phyloP scores from a whole-genome alignment of 805 yeast species.

The Nakazawaea populi region DNA sequence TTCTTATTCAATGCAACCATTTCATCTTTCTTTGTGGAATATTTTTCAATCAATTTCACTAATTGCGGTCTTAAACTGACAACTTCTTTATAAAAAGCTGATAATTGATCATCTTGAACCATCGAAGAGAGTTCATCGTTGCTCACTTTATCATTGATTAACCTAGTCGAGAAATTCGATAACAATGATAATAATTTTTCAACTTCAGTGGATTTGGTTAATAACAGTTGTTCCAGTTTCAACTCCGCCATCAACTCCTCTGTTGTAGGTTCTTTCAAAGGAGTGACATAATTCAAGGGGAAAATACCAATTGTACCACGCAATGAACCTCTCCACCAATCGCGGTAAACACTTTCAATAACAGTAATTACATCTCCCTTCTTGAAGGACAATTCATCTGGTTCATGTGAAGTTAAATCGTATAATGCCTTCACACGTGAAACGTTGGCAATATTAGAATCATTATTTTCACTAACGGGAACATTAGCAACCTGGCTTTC shows the following conservation, averaged over 20 bases:
- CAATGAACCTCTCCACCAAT: conserved; percentile 93
- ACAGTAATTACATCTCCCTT: conserved; percentile 87
- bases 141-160: conserved; percentile 27
- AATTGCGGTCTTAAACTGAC: conserved; percentile 70
- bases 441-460: conserved; percentile 27
- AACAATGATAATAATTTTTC: conserved; percentile 63
- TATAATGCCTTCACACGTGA: conserved; percentile 80
- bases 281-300: conserved; percentile 88
- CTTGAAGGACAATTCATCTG: conserved; percentile 81
- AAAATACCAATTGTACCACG: conserved; percentile 81
- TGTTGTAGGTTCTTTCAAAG: conserved; percentile 59
- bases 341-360: conserved; percentile 80
- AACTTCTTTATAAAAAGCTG: conserved; percentile 64
- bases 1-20: conserved; percentile 65
- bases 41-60: conserved; percentile 71
- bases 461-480: conserved; percentile 16
- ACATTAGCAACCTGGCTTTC: conserved; percentile 6
- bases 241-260: conserved; percentile 50
- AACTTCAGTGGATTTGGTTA: conserved; percentile 51
- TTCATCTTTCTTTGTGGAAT: conserved; percentile 73
- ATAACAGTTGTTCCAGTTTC: conserved; percentile 45
- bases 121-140: conserved; percentile 24
- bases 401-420: conserved; percentile 71
- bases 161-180: conserved; percentile 27
- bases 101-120: conserved; percentile 58